A percentile compares a stretch with the other conserved stretches of the same genome.
Evolutionary conservation across 495 filamentous ascomycete species (phyloP).

Genomic region (Ascodesmis nigricans): DNA sequence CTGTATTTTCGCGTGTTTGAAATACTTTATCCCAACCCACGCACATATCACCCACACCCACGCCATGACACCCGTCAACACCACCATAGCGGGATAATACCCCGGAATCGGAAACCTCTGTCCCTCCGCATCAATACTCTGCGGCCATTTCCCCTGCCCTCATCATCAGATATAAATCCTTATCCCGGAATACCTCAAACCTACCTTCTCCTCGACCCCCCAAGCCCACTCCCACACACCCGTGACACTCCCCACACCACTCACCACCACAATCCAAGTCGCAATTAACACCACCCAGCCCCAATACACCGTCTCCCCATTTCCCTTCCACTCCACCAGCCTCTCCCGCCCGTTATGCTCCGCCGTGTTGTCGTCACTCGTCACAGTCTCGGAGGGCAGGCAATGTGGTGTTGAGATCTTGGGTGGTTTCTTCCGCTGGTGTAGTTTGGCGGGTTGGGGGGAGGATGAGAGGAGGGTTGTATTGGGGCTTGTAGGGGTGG

Average conservation of each 20-base stretch:
- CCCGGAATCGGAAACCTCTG: conserved; percentile 79
- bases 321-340: conserved; percentile 21
- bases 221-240: conserved; percentile 99
- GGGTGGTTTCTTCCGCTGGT: no score
- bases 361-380: no score
- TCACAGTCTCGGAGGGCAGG: no score
- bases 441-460: no score
- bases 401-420: no score
- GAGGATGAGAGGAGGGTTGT: no score
- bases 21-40: conserved; percentile 99
- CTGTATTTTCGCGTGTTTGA: conserved; percentile 78
- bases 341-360: no score
- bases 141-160: background rate
- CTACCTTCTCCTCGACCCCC: conserved; percentile 40
- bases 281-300: conserved; percentile 75
- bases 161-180: background rate
- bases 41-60: conserved; percentile 97
- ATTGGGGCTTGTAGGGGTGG: no score
- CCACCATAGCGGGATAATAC: conserved; percentile 87
- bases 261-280: conserved; percentile 87
- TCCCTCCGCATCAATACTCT: conserved; percentile 50
- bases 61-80: conserved; percentile 82
- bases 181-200: conserved; percentile 2
- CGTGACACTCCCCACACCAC: conserved; percentile 84
- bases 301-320: conserved; percentile 73